Base-by-base conservation (phyloP, 2,329 filamentous ascomycete genomes). In the Penicillium sp. region DNA sequence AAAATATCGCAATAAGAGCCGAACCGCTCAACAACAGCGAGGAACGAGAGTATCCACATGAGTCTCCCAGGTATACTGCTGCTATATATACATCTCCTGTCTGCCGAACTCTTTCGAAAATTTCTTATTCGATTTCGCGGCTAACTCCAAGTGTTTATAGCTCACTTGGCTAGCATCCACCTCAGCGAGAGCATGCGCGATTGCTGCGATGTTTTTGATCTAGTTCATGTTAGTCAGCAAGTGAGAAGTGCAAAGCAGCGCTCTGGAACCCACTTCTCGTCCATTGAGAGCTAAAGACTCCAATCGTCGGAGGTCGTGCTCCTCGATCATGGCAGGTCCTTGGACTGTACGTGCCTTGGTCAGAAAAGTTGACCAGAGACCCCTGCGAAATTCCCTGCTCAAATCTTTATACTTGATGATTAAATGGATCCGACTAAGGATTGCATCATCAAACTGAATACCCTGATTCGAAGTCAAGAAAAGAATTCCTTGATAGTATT, bases 391-490 rank as follows among this genome's bases (percentile, higher is more conserved):
- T 3, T 40, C 35, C 13, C 5, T 40, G 1, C 1, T 40, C 22
- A 53, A 42, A 1, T 42, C 22, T 8, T 53, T 4, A 42, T 53
- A 53, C 35, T 28, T n/a, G 13, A 53, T 6, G 22, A 16, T 28
- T 0, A 53, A 42, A 40, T 53, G 35, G 22, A 53, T 53, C 19
- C 51, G 35, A 8, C 33, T 53, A 0, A 52, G 6, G 7, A 52
- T 38, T 25, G 49, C 49, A 0, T 52, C 16, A 26, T 52, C 49
- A 25, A 52, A 52, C 11, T 53, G 13, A 4, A 42, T 16, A 28
- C 11, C 35, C 6, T 57, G 57, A 33, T 62, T 62, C 4, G 60
- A 57, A 4, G 56, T 62, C 19, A 62, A 35, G 46, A 62, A 57
- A 0, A 62, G 19, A 14, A 62, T 51, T 22, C 60, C 60, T 2